Conservation (phyloP, 108 stramenopile species). For the Skeletonema potamos region DNA sequence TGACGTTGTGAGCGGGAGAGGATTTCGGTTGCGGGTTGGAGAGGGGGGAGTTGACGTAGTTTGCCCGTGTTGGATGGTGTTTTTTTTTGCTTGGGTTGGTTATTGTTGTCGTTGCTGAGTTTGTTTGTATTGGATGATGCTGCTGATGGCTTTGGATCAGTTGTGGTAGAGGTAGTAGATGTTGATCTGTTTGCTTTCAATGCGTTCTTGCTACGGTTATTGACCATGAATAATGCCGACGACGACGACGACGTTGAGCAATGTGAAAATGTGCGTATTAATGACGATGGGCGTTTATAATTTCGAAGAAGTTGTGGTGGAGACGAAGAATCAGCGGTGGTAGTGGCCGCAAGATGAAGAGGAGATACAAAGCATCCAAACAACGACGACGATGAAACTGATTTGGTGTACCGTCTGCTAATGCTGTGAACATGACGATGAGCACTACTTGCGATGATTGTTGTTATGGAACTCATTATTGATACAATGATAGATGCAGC, state of each 20-base stretch:
- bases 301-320: not conserved
- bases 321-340: not conserved
- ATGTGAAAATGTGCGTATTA: not conserved
- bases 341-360: not conserved
- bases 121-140: not conserved
- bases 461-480: not conserved
- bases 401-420: not conserved
- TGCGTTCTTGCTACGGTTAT: not conserved
- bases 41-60: slow-evolving; percentile 75
- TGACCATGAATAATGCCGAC: not conserved
- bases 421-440: not conserved
- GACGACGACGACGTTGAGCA: not conserved
- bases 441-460: not conserved
- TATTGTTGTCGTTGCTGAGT: not conserved
- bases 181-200: not conserved
- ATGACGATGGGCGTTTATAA: not conserved
- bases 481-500: not conserved
- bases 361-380: not conserved
- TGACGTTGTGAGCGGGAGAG: slow-evolving; percentile 56
- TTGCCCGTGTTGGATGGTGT: slow-evolving; percentile 57
- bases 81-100: not conserved
- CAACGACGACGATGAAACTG: not conserved
- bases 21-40: slow-evolving; percentile 71
- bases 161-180: not conserved
- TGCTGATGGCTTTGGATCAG: not conserved